phyloP scores from a whole-genome alignment of 139 green algal genomes.

The Chlamydomonas eustigma region DNA sequence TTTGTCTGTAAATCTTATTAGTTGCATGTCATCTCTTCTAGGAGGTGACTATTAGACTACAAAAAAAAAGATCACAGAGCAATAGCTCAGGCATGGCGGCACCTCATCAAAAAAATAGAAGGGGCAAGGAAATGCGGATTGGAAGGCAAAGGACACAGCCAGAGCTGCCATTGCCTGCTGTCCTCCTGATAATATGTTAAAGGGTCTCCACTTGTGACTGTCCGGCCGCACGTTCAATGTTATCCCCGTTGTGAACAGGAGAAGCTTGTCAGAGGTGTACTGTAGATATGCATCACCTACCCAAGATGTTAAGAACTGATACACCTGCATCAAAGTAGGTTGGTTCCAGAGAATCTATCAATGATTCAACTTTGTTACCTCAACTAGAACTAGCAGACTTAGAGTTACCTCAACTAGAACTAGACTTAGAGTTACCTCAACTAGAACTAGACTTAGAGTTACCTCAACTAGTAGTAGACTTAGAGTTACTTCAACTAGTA shows the following conservation, averaged over 20 bases:
- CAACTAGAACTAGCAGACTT: no score
- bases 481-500: no score
- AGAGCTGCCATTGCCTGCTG: slow-evolving; percentile 78
- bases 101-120: slow-evolving; percentile 91
- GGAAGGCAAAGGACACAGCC: slow-evolving; percentile 68
- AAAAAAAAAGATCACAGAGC: no score
- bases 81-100: neutral
- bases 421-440: no score
- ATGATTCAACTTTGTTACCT: neutral
- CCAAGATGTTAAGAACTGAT: slow-evolving; percentile 1
- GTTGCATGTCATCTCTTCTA: no score
- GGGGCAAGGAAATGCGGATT: slow-evolving; percentile 67
- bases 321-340: neutral
- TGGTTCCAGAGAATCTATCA: neutral
- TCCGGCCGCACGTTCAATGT: slow-evolving; percentile 65
- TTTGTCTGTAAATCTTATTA: no score
- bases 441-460: no score
- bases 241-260: slow-evolving; percentile 59
- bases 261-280: slow-evolving; percentile 45
- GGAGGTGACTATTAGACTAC: no score
- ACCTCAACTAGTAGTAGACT: no score
- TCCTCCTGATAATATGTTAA: slow-evolving; percentile 61
- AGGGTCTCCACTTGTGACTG: slow-evolving; percentile 58
- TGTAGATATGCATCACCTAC: slow-evolving; percentile 11
- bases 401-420: no score